Percentiles rank a stretch among this genome's conserved stretches.
Evolutionary conservation across 2,329 filamentous ascomycete genomes (phyloP).

Genomic region (Lizonia empirigonia): DNA sequence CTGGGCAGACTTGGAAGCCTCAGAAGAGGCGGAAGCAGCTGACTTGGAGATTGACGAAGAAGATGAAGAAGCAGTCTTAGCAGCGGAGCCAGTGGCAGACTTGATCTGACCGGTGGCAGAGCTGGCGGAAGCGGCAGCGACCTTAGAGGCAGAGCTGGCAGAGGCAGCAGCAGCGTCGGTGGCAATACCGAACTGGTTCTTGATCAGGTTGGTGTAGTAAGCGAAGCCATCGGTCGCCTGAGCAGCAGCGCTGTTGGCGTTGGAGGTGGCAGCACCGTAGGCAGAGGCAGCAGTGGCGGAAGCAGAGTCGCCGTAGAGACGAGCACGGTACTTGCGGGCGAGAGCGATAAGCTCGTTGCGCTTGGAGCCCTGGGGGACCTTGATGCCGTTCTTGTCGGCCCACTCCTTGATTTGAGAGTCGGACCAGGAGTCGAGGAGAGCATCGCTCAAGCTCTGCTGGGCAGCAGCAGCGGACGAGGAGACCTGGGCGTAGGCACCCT

Average conservation of each 20-base stretch:
- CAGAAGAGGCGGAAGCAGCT: slow-evolving; percentile 40
- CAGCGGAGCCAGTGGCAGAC: slow-evolving; percentile 27
- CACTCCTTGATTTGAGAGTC: slow-evolving; percentile 91
- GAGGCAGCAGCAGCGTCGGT: slow-evolving; percentile 35
- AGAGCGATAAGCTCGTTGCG: slow-evolving; percentile 87
- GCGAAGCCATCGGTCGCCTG: slow-evolving; percentile 63
- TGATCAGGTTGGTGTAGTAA: slow-evolving; percentile 48
- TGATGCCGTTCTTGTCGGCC: slow-evolving; percentile 86
- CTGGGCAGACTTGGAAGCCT: slow-evolving; percentile 39
- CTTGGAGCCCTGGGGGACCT: slow-evolving; percentile 90
- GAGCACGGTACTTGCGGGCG: slow-evolving; percentile 82
- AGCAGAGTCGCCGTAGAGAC: slow-evolving; percentile 70
- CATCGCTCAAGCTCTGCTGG: slow-evolving; percentile 77
- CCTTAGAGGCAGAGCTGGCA: slow-evolving; percentile 31
- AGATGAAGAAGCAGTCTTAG: slow-evolving; percentile 40
- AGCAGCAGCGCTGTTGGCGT: slow-evolving; percentile 75
- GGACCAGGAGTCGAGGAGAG: slow-evolving; percentile 86
- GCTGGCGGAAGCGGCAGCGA: slow-evolving; percentile 29
- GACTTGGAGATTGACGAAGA: slow-evolving; percentile 44
- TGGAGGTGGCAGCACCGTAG: slow-evolving; percentile 51
- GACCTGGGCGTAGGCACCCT: slow-evolving; percentile 53
- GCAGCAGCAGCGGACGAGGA: slow-evolving; percentile 62
- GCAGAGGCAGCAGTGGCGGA: slow-evolving; percentile 63
- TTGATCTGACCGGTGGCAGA: slow-evolving; percentile 34
- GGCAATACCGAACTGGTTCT: slow-evolving; percentile 53